These are phyloP conservation scores for Wickerhamiella dianesei DNA, from an alignment of 805 yeast species.

Conservation along the genomic window DNA sequence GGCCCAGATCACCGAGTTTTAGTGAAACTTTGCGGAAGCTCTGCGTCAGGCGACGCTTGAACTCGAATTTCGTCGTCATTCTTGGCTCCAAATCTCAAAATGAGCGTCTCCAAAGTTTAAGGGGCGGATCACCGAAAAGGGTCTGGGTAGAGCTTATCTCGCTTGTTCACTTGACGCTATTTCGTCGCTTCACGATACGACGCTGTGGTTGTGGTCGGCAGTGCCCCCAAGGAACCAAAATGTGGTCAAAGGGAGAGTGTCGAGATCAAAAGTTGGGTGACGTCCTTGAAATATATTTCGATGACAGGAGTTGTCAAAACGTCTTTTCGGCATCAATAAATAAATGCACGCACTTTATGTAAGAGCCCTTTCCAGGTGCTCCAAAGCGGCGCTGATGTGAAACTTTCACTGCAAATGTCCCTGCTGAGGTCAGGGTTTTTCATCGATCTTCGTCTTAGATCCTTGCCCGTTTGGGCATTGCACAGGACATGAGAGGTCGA, in stretches of 20 bases:
- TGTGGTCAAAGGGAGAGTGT: no score
- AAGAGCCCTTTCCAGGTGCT: neutral
- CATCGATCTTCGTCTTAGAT: neutral
- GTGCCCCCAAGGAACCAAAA: no score
- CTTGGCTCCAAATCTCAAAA: no score
- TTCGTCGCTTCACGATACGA: no score
- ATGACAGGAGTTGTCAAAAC: neutral
- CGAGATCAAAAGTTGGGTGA: no score
- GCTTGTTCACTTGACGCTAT: no score
- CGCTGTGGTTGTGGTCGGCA: no score
- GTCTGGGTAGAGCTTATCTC: no score
- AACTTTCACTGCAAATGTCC: neutral
- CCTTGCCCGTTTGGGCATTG: neutral
- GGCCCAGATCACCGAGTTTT: neutral
- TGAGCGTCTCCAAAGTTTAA: no score
- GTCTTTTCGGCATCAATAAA: neutral
- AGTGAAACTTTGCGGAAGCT: constrained; percentile 5
- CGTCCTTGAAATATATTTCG: neutral
- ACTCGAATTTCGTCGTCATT: constrained; percentile 6
- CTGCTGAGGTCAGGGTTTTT: neutral
- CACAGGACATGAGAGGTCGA: neutral
- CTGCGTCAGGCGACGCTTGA: constrained; percentile 11
- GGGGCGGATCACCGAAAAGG: no score
- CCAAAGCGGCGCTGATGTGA: neutral
- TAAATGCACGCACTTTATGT: neutral